Conservation (phyloP, 2,329 filamentous ascomycete genomes). For the Sphaerostilbella broomeana region DNA sequence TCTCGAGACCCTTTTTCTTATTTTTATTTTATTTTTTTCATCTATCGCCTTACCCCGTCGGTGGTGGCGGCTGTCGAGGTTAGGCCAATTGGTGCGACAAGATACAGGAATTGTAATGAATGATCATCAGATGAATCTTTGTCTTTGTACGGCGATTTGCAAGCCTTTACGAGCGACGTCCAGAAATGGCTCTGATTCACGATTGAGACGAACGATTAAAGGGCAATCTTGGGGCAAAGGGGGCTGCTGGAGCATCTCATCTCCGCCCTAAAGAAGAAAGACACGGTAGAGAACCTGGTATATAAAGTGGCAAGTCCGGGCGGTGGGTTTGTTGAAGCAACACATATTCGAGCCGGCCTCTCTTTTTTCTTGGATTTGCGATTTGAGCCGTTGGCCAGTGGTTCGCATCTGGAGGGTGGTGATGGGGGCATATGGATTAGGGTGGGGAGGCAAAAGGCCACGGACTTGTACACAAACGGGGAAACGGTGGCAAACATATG, state of each 20-base stretch:
- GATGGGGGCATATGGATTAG: slow-evolving; percentile 12
- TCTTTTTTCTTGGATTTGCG: slow-evolving; percentile 12
- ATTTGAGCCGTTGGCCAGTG: slow-evolving; percentile 4
- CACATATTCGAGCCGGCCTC: slow-evolving; percentile 14
- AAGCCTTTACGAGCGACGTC: slow-evolving; percentile 21
- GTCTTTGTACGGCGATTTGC: slow-evolving; percentile 27
- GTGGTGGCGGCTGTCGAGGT: not conserved
- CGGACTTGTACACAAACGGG: slow-evolving; percentile 9
- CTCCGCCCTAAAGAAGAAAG: slow-evolving; percentile 8
- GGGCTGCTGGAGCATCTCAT: slow-evolving; percentile 16
- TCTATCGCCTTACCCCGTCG: not conserved
- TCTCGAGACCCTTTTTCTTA: slow-evolving; percentile 3
- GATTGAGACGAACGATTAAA: slow-evolving; percentile 12
- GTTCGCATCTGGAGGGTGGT: slow-evolving; percentile 9
- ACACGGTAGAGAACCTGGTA: slow-evolving; percentile 10
- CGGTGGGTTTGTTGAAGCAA: slow-evolving; percentile 13
- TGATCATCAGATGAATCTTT: slow-evolving; percentile 34
- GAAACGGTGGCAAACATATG: slow-evolving; percentile 9
- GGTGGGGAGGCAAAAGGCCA: too few species aligned
- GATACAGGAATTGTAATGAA: slow-evolving; percentile 34
- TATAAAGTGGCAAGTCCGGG: slow-evolving; percentile 13
- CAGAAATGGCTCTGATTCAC: slow-evolving; percentile 10
- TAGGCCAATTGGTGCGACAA: not conserved
- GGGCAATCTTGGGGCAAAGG: slow-evolving; percentile 7
- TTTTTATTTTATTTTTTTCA: slow-evolving; percentile 4